Base-by-base conservation (phyloP, 129 eudicot genomes). In the Flaveria ramosissima region DNA sequence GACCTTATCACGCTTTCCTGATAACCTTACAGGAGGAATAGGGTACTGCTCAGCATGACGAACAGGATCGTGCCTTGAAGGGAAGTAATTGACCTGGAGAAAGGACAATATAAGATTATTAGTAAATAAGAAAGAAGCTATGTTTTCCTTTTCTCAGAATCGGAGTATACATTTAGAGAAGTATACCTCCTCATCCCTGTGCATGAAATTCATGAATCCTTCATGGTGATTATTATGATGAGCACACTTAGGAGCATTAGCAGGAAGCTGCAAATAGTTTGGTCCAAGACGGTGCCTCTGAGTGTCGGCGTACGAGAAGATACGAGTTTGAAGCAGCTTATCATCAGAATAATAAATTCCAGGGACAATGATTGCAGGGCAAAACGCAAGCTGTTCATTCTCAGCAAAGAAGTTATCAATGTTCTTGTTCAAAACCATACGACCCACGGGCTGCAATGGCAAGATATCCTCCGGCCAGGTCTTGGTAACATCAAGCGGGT, bases 221-320 rank as follows among this genome's bases (percentile, higher is more conserved):
- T 90, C 96, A 79, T 88, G 90, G 74, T 90, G 96, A 82, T 90
- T 90, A 57, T 90, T 90, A 79, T 87, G 92, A 73, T 90, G 96
- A 45, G 90, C 83, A 41, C 87, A 72, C 76, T 90, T 90, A 45
- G 96, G 92, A 68, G 96, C 90, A 74, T 90, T 90, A 24, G 77
- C 92, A 21, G 96, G 92, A 51, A 90, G 96, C 82, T 87, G 92
- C 85, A 87, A 71, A 66, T 87, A 87, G 78, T 90, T 90, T 3
- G 92, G 88, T 21, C 96, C 96, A 36, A 90, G 86, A 74, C 96
- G 90, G 78, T 90, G 92, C 66, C 90, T 85, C 73, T 90, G 96
- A 6, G 96, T 90, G 76, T 90, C 96, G 16, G 92, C 72, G 55
- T 90, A 90, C 3, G 92, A 81, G 78, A 90, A 90, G 27, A 85